Base-by-base conservation (phyloP, 176 grass and related monocot genomes). In the Rhynchospora tenuis region DNA sequence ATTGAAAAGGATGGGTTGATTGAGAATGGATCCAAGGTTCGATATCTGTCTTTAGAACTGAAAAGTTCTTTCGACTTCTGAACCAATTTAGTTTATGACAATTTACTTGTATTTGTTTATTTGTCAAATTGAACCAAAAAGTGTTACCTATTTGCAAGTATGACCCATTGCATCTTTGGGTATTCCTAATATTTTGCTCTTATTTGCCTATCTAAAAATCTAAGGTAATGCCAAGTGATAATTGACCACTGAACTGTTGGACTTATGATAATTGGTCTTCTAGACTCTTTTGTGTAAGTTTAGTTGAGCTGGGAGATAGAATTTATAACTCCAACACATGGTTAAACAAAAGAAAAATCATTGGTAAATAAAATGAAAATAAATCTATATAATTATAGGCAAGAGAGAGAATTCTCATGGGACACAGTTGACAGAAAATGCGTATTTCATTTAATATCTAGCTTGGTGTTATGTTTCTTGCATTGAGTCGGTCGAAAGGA, bases 1-100 rank as follows among this genome's bases (percentile, higher is more conserved):
- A 90, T 92, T 84, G 83, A 87, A 9, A 87, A 85, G 72, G 83
- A 87, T 59, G 83, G 81, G 19, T 72, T 90, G 61, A 69, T 62
- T 60, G 86, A 88, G 52, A 85, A 90, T 81, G 88, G 57, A 84
- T 95, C 86, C 38, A 91, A 90, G 93, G 93, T 95, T 42, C 20
- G 3, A 23, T 81, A 8, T 84, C 31, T 62, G 27, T 38, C 38
- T 59, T 58, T 54, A 55, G 48, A 54, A 38, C 9, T 38, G 52
- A 26, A 77, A 77, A 23, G 71, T 54, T 52, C 48, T 19, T 75
- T 31, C 14, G 48, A 76, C 48, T 76, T 76, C 28, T 55, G 48
- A 52, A 52, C 24, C 23, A 55, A 55, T 28, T 50, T 31, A 16
- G 23, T 56, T 55, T 31, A 76, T 70, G 29, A 19, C 29, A 55